Percentiles rank a stretch among this genome's conserved stretches.
These are phyloP conservation scores for Coprinopsis cinerea DNA, from an alignment of 768 basidiomycete genomes.

Conservation along the genomic window DNA sequence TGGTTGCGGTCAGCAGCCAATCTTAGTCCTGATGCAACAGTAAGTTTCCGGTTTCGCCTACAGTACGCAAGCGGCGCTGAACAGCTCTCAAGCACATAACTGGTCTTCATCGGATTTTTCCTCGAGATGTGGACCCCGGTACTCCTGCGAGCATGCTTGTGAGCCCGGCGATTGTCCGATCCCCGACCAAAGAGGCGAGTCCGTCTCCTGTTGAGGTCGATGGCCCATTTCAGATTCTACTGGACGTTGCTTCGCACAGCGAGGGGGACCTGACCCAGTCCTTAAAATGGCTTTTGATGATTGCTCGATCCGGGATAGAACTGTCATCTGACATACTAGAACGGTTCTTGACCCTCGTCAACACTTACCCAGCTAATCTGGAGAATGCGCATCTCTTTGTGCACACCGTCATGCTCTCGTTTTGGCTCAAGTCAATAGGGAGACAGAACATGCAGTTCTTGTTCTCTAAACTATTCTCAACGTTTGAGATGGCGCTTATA, in stretches of 20 bases:
- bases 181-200: background rate
- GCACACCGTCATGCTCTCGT: slow-evolving; percentile 48
- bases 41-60: slow-evolving; percentile 18
- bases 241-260: slow-evolving; percentile 35
- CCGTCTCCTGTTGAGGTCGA: slow-evolving; percentile 19
- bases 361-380: slow-evolving; percentile 29
- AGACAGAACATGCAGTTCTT: slow-evolving; percentile 52
- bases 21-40: slow-evolving; percentile 31
- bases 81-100: slow-evolving; percentile 17
- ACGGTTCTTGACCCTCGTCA: slow-evolving; percentile 38
- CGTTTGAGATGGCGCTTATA: slow-evolving; percentile 35
- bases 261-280: slow-evolving; percentile 38
- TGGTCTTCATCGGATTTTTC: slow-evolving; percentile 53
- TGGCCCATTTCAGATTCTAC: slow-evolving; percentile 54
- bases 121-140: slow-evolving; percentile 41
- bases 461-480: slow-evolving; percentile 43
- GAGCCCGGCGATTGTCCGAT: slow-evolving; percentile 19
- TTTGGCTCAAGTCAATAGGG: slow-evolving; percentile 56
- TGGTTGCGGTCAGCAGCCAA: slow-evolving; percentile 50
- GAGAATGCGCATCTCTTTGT: slow-evolving; percentile 43
- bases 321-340: slow-evolving; percentile 48
- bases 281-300: slow-evolving; percentile 54
- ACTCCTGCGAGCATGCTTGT: slow-evolving; percentile 29
- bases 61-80: background rate
- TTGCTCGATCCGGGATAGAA: slow-evolving; percentile 61